These are phyloP conservation scores for Calonectria honghensis DNA, from an alignment of 2,329 filamentous ascomycete species.

Conservation along the genomic window DNA sequence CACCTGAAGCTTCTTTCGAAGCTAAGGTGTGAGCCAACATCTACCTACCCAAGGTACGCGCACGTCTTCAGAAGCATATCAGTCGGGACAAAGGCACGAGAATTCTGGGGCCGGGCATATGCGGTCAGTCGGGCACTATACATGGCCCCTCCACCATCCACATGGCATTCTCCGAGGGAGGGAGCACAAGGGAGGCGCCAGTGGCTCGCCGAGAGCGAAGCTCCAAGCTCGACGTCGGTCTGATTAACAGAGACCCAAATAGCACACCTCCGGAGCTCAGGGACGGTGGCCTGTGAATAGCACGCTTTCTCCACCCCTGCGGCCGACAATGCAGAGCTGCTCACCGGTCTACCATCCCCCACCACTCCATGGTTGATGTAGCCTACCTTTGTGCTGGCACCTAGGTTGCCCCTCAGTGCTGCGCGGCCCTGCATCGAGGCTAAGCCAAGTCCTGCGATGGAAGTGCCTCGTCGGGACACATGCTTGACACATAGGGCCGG, in stretches of 20 bases:
- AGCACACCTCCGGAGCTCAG: slow-evolving; percentile 7
- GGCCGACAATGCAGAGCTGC: slow-evolving; percentile 49
- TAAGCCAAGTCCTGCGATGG: slow-evolving; percentile 32
- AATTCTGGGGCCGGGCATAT: not conserved
- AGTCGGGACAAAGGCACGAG: slow-evolving; percentile 8
- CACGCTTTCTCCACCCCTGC: slow-evolving; percentile 48
- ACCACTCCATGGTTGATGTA: slow-evolving; percentile 3
- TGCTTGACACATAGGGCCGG: slow-evolving; percentile 40
- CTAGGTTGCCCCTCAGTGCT: slow-evolving; percentile 24
- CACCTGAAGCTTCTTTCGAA: slow-evolving; percentile 17
- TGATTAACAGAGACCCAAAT: slow-evolving; percentile 44
- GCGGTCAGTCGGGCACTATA: not conserved
- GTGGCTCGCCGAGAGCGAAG: slow-evolving; percentile 9
- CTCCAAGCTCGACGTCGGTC: slow-evolving; percentile 35
- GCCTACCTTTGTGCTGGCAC: slow-evolving; percentile 13
- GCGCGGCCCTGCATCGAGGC: slow-evolving; percentile 36
- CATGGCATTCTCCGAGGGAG: slow-evolving; percentile 18
- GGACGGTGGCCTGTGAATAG: slow-evolving; percentile 28
- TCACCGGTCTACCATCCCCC: slow-evolving; percentile 49
- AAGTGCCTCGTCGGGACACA: slow-evolving; percentile 33
- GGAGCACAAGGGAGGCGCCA: slow-evolving; percentile 21
- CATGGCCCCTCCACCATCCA: slow-evolving; percentile 32
- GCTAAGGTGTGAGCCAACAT: slow-evolving; percentile 14
- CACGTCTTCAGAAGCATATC: not conserved
- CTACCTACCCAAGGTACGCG: slow-evolving; percentile 6